Evolutionary conservation across 208 protist species (phyloP).

Genomic region (Polymyxa betae): DNA sequence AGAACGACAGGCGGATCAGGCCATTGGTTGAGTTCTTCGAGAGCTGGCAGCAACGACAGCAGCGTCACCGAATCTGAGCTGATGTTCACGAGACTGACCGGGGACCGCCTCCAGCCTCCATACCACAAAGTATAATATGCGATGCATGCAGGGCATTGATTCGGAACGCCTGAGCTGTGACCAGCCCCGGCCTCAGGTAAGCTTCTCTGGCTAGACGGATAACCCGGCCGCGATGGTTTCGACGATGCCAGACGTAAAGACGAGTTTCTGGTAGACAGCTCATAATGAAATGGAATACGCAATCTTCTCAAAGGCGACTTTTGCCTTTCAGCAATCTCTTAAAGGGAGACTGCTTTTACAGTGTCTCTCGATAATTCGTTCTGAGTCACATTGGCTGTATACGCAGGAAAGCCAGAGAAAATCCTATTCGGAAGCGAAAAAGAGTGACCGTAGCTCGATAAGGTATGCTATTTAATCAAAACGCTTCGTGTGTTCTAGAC

Average conservation of each 20-base stretch:
- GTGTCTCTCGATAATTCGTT: too few relatives aligned
- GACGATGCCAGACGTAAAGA: conserved; percentile 29
- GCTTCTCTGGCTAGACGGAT: neutral
- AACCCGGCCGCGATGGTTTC: neutral
- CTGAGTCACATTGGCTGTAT: too few relatives aligned
- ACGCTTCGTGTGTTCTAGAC: too few relatives aligned
- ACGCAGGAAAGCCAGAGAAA: too few relatives aligned
- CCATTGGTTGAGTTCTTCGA: neutral
- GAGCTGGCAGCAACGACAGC: neutral
- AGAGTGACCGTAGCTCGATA: too few relatives aligned
- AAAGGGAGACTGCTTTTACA: too few relatives aligned
- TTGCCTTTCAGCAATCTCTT: too few relatives aligned
- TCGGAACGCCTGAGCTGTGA: neutral
- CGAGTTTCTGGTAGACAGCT: too few relatives aligned
- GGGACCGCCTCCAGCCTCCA: neutral
- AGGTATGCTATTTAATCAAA: too few relatives aligned
- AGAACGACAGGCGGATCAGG: conserved; percentile 44
- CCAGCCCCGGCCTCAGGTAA: neutral
- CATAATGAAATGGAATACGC: too few relatives aligned
- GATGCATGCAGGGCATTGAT: neutral
- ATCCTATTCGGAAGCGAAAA: too few relatives aligned
- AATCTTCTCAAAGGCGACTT: too few relatives aligned
- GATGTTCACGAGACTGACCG: neutral
- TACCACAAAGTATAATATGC: neutral
- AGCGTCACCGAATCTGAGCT: neutral